These are phyloP conservation scores for Dendrocalamus latiflorus DNA, from an alignment of 202 grass and related monocot species.

Conservation along the genomic window DNA sequence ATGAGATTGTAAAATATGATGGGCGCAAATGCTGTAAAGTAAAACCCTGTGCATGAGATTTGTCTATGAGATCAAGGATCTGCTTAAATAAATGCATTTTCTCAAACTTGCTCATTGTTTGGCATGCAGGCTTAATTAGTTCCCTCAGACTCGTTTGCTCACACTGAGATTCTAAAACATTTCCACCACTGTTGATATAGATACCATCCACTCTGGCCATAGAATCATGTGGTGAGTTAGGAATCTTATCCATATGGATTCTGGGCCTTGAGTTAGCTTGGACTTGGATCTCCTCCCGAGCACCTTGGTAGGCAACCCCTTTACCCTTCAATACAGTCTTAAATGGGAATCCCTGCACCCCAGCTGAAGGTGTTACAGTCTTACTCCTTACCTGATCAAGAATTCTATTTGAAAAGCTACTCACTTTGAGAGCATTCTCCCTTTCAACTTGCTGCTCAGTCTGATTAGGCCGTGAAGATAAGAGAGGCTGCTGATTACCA, in stretches of 20 bases:
- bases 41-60: constrained; percentile 54
- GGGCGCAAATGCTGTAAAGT: constrained; percentile 66
- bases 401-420: constrained; percentile 41
- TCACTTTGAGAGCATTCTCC: constrained; percentile 21
- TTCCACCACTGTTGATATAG: constrained; percentile 21
- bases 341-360: constrained; percentile 35
- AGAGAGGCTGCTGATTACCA: constrained; percentile 20
- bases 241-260: constrained; percentile 24
- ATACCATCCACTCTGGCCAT: constrained; percentile 30
- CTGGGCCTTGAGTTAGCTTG: constrained; percentile 38
- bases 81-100: constrained; percentile 91
- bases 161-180: constrained; percentile 28
- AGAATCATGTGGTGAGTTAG: constrained; percentile 16
- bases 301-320: constrained; percentile 31
- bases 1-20: constrained; percentile 59
- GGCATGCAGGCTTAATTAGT: constrained; percentile 47
- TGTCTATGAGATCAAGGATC: constrained; percentile 66
- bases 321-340: constrained; percentile 73
- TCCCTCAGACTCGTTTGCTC: constrained; percentile 64
- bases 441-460: constrained; percentile 24
- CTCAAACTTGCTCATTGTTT: constrained; percentile 57
- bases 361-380: constrained; percentile 25
- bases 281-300: constrained; percentile 18
- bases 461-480: constrained; percentile 18
- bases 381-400: constrained; percentile 43